Percentiles rank a stretch among this genome's conserved stretches.
Evolutionary conservation across 1,284 basidiomycete genomes (phyloP).

Genomic region (Apiotrichum domesticum): DNA sequence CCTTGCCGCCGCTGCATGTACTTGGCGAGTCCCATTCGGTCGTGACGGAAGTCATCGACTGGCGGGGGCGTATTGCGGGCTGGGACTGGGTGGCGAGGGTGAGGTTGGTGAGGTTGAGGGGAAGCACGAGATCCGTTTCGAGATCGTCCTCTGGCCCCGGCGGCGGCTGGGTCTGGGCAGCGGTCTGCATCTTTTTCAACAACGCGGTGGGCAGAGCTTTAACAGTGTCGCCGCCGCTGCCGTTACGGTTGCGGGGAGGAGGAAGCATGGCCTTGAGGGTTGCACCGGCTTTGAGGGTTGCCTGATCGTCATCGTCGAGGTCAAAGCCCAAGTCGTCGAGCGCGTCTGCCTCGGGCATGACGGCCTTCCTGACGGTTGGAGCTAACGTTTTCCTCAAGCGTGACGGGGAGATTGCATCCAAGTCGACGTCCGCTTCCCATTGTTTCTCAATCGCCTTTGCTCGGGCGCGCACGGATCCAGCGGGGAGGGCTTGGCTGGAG

Average conservation of each 20-base stretch:
- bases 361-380: neutral
- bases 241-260: slow-evolving; percentile 19
- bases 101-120: slow-evolving; percentile 39
- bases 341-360: slow-evolving; percentile 28
- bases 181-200: neutral
- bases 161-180: neutral
- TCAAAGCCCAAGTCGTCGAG: slow-evolving; percentile 38
- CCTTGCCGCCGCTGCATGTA: slow-evolving; percentile 15
- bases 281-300: slow-evolving; percentile 40
- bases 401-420: slow-evolving; percentile 12
- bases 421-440: slow-evolving; percentile 32
- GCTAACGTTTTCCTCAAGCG: neutral
- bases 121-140: slow-evolving; percentile 40
- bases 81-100: slow-evolving; percentile 29
- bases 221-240: slow-evolving; percentile 10
- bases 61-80: slow-evolving; percentile 20
- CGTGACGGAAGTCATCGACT: slow-evolving; percentile 27
- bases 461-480: slow-evolving; percentile 25
- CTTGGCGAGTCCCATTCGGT: slow-evolving; percentile 23
- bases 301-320: slow-evolving; percentile 37
- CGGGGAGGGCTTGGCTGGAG: slow-evolving; percentile 9
- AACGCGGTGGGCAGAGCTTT: slow-evolving; percentile 1
- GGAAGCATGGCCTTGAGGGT: slow-evolving; percentile 41
- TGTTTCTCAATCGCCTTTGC: slow-evolving; percentile 23
- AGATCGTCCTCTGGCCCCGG: slow-evolving; percentile 17